phyloP scores from a whole-genome alignment of 179 eudicot species.

The Vitellaria paradoxa region DNA sequence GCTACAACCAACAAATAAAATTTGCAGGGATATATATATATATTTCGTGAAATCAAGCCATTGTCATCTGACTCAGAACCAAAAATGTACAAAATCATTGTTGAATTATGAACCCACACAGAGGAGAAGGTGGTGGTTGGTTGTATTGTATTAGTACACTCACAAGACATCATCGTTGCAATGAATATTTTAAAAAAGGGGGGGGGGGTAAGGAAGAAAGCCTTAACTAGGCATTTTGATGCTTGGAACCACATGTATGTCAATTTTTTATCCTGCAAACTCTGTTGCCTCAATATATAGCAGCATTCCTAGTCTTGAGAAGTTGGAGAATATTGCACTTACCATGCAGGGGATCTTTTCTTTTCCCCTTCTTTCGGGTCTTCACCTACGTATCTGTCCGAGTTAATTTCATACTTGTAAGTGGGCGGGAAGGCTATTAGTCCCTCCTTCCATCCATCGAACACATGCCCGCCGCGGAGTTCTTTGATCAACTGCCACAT shows the following conservation, averaged over 20 bases:
- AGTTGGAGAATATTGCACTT: conserved; percentile 17
- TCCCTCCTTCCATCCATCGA: conserved; percentile 88
- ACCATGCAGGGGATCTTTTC: conserved; percentile 92
- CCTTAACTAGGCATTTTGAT: not conserved
- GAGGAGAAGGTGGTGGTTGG: too few relatives aligned
- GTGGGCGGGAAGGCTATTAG: conserved; percentile 69
- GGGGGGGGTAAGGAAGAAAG: not conserved
- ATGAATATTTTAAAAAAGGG: too few relatives aligned
- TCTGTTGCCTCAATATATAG: not conserved
- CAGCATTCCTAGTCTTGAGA: not conserved
- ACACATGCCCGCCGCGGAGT: conserved; percentile 63
- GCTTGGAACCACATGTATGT: conserved; percentile 3
- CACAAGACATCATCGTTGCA: not conserved
- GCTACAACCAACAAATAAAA: too few relatives aligned
- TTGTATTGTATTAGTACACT: not conserved
- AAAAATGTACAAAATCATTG: too few relatives aligned
- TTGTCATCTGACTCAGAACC: too few relatives aligned
- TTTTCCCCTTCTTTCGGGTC: conserved; percentile 79
- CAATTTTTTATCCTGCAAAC: not conserved
- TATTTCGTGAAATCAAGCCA: too few relatives aligned
- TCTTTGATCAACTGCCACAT: conserved; percentile 64
- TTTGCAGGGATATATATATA: too few relatives aligned
- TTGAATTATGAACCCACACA: too few relatives aligned
- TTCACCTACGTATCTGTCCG: conserved; percentile 75
- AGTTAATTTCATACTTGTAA: conserved; percentile 73